Conservation (phyloP, 73 alveolate genomes). For the Paramecium sexaurelia region DNA sequence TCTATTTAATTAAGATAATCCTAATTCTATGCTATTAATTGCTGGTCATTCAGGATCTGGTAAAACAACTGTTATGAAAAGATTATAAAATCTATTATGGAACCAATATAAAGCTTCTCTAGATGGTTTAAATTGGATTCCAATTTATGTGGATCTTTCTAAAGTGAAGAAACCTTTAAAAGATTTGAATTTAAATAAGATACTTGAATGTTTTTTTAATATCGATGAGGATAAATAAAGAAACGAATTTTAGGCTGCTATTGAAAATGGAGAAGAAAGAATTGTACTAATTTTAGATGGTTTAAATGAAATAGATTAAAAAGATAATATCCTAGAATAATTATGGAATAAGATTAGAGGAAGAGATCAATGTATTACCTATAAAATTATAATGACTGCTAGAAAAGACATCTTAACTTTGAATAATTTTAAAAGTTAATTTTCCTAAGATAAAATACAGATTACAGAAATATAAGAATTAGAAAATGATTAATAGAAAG, state of each 20-base stretch:
- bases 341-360: too few relatives aligned
- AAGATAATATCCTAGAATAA: not conserved
- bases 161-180: not conserved
- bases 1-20: not conserved
- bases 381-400: not conserved
- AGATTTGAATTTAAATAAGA: not conserved
- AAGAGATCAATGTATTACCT: not conserved
- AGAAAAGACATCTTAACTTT: not conserved
- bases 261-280: not conserved
- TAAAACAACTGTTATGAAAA: not conserved
- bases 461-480: not conserved
- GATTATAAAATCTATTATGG: not conserved
- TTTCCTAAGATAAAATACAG: too few relatives aligned
- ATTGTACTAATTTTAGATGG: not conserved
- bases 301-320: not conserved
- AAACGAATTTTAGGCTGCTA: not conserved
- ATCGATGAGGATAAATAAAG: too few relatives aligned
- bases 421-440: too few relatives aligned
- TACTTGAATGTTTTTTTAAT: not conserved
- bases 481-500: not conserved
- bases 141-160: not conserved
- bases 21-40: not conserved
- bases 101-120: not conserved
- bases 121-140: not conserved
- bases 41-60: not conserved